Percentiles rank a stretch among this genome's conserved stretches.
Evolutionary conservation across 768 basidiomycete species (phyloP).

Genomic region (Russula vinacea): DNA sequence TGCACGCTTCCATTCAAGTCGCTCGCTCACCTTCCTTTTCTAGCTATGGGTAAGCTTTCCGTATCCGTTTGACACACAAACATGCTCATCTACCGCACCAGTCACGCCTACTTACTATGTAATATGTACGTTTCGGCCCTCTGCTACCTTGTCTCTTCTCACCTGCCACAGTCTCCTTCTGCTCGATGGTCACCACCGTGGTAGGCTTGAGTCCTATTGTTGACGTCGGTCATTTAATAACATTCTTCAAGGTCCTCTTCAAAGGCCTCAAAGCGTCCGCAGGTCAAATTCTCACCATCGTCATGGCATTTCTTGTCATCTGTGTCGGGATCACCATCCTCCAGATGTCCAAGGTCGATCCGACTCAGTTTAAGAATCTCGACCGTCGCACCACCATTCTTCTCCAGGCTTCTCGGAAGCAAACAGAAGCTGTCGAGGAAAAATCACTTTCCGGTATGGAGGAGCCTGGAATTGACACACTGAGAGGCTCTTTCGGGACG

Average conservation of each 20-base stretch:
- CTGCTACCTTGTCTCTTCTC: slow-evolving; percentile 15
- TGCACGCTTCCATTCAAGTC: slow-evolving; percentile 13
- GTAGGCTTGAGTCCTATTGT: slow-evolving; percentile 42
- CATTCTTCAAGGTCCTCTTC: slow-evolving; percentile 63
- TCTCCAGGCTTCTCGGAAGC: slow-evolving; percentile 74
- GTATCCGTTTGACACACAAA: slow-evolving; percentile 27
- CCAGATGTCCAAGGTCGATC: slow-evolving; percentile 95
- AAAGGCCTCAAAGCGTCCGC: slow-evolving; percentile 80
- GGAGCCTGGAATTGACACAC: slow-evolving; percentile 89
- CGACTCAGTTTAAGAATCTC: slow-evolving; percentile 66
- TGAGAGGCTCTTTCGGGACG: slow-evolving; percentile 88
- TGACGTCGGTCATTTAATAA: neutral
- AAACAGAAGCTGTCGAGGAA: slow-evolving; percentile 71
- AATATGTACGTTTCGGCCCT: slow-evolving; percentile 51
- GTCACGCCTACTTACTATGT: slow-evolving; percentile 89
- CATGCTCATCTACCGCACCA: slow-evolving; percentile 36
- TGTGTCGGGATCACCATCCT: slow-evolving; percentile 91
- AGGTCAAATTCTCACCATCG: slow-evolving; percentile 80
- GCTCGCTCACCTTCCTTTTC: slow-evolving; percentile 24
- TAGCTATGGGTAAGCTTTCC: slow-evolving; percentile 60
- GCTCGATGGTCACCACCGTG: slow-evolving; percentile 78
- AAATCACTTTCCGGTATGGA: slow-evolving; percentile 58
- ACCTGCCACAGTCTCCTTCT: slow-evolving; percentile 63
- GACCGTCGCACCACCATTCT: slow-evolving; percentile 89
- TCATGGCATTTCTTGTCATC: slow-evolving; percentile 89